phyloP scores from a whole-genome alignment of 2,329 filamentous ascomycete genomes.

The Talaromyces islandicus region DNA sequence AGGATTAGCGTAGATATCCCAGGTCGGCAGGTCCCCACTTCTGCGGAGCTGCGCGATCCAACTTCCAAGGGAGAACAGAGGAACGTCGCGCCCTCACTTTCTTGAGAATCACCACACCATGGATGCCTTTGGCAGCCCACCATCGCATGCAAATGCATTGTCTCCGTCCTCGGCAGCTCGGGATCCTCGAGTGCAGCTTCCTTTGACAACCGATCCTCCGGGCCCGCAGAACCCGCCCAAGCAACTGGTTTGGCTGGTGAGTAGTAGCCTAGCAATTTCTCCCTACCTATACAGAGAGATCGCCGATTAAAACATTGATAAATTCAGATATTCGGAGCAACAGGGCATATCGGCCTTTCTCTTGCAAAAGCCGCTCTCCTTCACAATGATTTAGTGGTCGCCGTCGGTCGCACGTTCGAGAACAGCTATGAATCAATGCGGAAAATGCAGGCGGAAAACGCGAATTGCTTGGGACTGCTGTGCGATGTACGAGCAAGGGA shows the following conservation, averaged over 20 bases:
- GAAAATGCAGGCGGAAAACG: constrained; percentile 57
- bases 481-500: constrained; percentile 83
- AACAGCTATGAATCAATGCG: constrained; percentile 67
- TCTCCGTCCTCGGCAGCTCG: constrained; percentile 19
- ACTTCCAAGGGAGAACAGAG: background rate
- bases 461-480: constrained; percentile 65
- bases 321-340: constrained; percentile 81
- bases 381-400: constrained; percentile 76
- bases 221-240: constrained; percentile 62
- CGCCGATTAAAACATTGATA: background rate
- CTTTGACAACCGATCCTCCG: constrained; percentile 80
- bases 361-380: constrained; percentile 75
- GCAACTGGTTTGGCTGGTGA: constrained; percentile 82
- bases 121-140: constrained; percentile 9
- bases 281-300: constrained; percentile 1
- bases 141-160: background rate
- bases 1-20: background rate
- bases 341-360: constrained; percentile 92
- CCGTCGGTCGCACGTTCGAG: constrained; percentile 78
- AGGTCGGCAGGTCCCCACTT: background rate
- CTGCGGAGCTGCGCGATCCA: background rate
- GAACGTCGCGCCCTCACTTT: background rate
- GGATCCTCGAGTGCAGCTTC: constrained; percentile 55
- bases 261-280: constrained; percentile 23
- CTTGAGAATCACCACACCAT: background rate